A percentile compares a stretch with the other conserved stretches of the same genome.
Conservation (phyloP, 441 rosid genomes). For the Populus hybrid region DNA sequence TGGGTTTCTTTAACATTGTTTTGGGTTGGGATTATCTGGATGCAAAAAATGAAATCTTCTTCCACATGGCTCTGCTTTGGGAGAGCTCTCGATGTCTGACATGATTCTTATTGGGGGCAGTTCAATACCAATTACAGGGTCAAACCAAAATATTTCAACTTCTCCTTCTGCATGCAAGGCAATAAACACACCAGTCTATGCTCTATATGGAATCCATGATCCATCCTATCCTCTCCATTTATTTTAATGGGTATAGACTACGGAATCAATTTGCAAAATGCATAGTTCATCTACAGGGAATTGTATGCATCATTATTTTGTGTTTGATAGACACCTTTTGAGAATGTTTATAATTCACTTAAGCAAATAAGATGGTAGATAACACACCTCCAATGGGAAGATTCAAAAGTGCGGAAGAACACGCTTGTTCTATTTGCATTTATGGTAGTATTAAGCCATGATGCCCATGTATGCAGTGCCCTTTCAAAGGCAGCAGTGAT, state of each 20-base stretch:
- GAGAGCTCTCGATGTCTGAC: neutral
- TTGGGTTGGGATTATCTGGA: neutral
- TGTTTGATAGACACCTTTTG: too few relatives aligned
- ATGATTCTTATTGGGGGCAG: neutral
- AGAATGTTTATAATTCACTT: too few relatives aligned
- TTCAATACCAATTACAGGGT: neutral
- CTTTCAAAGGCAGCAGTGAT: conserved; percentile 47
- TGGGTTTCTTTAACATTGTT: neutral
- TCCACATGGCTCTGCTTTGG: neutral
- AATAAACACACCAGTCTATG: neutral
- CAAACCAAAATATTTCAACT: neutral
- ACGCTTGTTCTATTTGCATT: conserved; percentile 56
- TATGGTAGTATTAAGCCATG: conserved; percentile 57
- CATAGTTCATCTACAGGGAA: neutral
- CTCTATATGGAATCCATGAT: neutral
- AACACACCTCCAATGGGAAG: conserved; percentile 81
- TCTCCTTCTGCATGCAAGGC: neutral
- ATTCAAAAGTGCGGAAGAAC: conserved; percentile 79
- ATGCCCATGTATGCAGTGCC: conserved; percentile 58
- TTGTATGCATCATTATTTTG: too few relatives aligned
- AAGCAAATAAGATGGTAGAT: conserved; percentile 8
- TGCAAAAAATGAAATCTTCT: neutral
- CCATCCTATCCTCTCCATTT: neutral
- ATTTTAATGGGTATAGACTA: neutral
- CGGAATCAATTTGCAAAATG: neutral